These are phyloP conservation scores for Psophocarpus tetragonolobus DNA, from an alignment of 306 rosid genomes.

Conservation along the genomic window DNA sequence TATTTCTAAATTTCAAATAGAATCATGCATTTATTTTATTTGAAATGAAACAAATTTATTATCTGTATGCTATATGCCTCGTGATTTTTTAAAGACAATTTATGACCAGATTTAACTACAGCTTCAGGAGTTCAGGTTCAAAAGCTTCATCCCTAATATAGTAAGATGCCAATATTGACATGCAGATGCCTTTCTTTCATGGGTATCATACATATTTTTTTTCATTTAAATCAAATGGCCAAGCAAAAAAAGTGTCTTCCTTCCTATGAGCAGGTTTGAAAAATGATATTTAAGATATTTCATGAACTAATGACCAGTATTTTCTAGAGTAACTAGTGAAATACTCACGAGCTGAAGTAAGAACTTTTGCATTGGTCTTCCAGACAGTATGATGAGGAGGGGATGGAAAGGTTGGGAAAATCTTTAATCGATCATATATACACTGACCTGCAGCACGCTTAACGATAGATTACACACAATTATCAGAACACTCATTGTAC, in stretches of 20 bases:
- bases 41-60: neutral
- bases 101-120: neutral
- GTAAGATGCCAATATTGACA: neutral
- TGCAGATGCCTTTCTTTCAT: neutral
- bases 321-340: neutral
- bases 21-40: neutral
- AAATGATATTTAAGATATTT: neutral
- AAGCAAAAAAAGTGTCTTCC: neutral
- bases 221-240: conserved; percentile 3
- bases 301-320: conserved; percentile 4
- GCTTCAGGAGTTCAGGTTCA: conserved; percentile 14
- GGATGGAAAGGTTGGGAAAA: conserved; percentile 48
- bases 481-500: conserved; percentile 25
- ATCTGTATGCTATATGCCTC: neutral
- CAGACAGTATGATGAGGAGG: conserved; percentile 40
- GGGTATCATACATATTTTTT: neutral
- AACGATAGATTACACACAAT: conserved; percentile 29
- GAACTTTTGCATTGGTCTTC: conserved; percentile 48
- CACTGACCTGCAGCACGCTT: conserved; percentile 62
- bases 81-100: neutral
- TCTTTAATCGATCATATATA: conserved; percentile 46
- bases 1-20: neutral
- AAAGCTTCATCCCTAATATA: conserved; percentile 8
- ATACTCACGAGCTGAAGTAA: conserved; percentile 46
- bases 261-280: neutral